Evolutionary conservation across 2,329 filamentous ascomycete genomes (phyloP).

Genomic region (Nannizziopsis barbatae): DNA sequence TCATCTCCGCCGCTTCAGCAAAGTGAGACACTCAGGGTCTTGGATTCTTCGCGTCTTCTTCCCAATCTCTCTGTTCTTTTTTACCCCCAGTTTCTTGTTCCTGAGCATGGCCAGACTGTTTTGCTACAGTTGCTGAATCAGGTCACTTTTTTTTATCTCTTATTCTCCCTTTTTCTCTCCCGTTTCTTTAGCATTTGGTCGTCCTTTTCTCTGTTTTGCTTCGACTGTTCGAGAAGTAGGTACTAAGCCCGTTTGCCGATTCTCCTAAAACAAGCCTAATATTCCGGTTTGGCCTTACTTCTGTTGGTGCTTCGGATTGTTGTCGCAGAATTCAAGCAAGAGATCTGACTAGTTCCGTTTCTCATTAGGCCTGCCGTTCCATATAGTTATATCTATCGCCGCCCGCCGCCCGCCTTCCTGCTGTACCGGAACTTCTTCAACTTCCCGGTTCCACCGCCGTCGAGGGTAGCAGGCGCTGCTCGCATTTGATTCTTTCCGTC

Average conservation of each 20-base stretch:
- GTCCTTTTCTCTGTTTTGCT: background rate
- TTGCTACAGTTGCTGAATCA: slow-evolving; percentile 13
- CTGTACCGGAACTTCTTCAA: slow-evolving; percentile 1
- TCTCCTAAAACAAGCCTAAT: background rate
- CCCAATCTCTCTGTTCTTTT: background rate
- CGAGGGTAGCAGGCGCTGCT: slow-evolving; percentile 4
- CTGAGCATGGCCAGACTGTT: slow-evolving; percentile 2
- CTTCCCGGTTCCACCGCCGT: slow-evolving; percentile 2
- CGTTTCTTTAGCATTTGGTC: background rate
- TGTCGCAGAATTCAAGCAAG: background rate
- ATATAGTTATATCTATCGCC: slow-evolving; percentile 3
- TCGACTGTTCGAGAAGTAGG: background rate
- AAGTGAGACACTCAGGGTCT: slow-evolving; percentile 6
- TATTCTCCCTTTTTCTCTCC: slow-evolving; percentile 5
- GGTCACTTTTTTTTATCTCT: slow-evolving; percentile 7
- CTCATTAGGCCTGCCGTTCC: background rate
- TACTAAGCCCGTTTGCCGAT: background rate
- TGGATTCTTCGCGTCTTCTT: background rate
- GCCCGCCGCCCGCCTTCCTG: slow-evolving; percentile 3
- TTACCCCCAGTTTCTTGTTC: background rate
- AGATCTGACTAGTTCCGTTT: background rate
- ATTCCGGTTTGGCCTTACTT: slow-evolving; percentile 1
- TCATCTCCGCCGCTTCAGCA: slow-evolving; percentile 1
- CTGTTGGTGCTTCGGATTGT: background rate
- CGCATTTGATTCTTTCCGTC: slow-evolving; percentile 7